These are phyloP conservation scores for Pythium sp. DNA, from an alignment of 352 stramenopile species.

Conservation along the genomic window DNA sequence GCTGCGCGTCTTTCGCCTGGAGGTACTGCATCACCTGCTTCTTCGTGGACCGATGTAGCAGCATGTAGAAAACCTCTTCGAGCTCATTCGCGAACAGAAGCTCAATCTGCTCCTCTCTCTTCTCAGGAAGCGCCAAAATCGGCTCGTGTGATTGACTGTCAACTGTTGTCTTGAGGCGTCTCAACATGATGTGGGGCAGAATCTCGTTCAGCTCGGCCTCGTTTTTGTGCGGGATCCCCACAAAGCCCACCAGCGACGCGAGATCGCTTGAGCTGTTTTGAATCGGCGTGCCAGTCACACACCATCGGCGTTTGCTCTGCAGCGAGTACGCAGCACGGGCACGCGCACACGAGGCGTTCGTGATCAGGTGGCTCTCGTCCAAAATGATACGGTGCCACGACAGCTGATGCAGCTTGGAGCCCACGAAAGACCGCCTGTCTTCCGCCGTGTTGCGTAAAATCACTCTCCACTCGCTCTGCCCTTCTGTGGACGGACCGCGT, in stretches of 20 bases:
- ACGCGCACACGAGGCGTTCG: slow-evolving; percentile 73
- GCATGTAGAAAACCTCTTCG: slow-evolving; percentile 73
- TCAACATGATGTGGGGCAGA: slow-evolving; percentile 80
- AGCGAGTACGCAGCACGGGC: slow-evolving; percentile 60
- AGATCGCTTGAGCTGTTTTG: slow-evolving; percentile 88
- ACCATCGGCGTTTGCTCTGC: slow-evolving; percentile 76
- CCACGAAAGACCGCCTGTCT: slow-evolving; percentile 25
- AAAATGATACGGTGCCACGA: slow-evolving; percentile 86
- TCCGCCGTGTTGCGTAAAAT: slow-evolving; percentile 9
- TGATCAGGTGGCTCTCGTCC: slow-evolving; percentile 89
- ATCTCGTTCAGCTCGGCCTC: slow-evolving; percentile 68
- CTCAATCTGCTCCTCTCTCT: slow-evolving; percentile 56
- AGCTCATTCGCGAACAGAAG: slow-evolving; percentile 65
- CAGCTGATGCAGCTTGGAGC: slow-evolving; percentile 73
- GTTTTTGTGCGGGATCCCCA: slow-evolving; percentile 65
- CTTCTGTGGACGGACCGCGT: not conserved
- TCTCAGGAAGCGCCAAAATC: slow-evolving; percentile 57
- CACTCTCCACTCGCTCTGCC: slow-evolving; percentile 15
- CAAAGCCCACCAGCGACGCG: slow-evolving; percentile 83
- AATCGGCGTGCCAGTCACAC: slow-evolving; percentile 89
- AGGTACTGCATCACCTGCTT: slow-evolving; percentile 76
- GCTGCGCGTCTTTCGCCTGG: slow-evolving; percentile 41
- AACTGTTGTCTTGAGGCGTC: slow-evolving; percentile 77
- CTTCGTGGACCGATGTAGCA: slow-evolving; percentile 82
- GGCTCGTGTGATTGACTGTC: slow-evolving; percentile 42